phyloP scores from a whole-genome alignment of 345 rosid genomes.

The Luvunga scandens region DNA sequence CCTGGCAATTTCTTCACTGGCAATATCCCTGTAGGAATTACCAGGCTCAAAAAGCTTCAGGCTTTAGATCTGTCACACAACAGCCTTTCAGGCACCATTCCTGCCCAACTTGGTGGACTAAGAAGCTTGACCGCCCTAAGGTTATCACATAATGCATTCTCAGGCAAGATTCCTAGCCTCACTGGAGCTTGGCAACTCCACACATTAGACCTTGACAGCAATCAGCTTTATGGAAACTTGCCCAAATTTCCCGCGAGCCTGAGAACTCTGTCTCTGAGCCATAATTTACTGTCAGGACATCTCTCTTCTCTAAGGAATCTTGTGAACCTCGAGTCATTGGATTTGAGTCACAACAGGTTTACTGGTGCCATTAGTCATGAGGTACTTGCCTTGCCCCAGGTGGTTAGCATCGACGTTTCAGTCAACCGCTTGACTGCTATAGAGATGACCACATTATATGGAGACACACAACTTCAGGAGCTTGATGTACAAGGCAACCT shows the following conservation, averaged over 20 bases:
- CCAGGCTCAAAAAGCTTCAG: conserved; percentile 31
- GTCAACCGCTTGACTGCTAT: conserved; percentile 40
- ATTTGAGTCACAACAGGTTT: conserved; percentile 53
- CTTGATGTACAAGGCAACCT: conserved; percentile 48
- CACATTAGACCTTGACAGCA: conserved; percentile 41
- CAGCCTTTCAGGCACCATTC: conserved; percentile 42
- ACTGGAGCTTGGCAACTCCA: conserved; percentile 49
- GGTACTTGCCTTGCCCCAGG: conserved; percentile 37
- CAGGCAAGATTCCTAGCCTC: conserved; percentile 48
- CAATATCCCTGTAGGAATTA: conserved; percentile 29
- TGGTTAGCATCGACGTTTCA: conserved; percentile 40
- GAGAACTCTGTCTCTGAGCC: conserved; percentile 37
- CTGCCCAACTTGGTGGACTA: conserved; percentile 35
- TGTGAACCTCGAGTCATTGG: conserved; percentile 28
- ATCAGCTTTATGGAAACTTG: conserved; percentile 41
- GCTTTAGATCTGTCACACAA: conserved; percentile 45
- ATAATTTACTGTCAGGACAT: conserved; percentile 44
- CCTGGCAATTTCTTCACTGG: conserved; percentile 51
- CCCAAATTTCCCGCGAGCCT: conserved; percentile 47
- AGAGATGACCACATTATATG: conserved; percentile 24
- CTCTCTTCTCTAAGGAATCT: conserved; percentile 31
- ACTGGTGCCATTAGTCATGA: conserved; percentile 26
- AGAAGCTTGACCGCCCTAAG: conserved; percentile 35
- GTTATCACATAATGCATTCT: conserved; percentile 40
- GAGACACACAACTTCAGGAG: conserved; percentile 31